These are phyloP conservation scores for Citrus hindsii DNA, from an alignment of 345 rosid species.

Conservation along the genomic window DNA sequence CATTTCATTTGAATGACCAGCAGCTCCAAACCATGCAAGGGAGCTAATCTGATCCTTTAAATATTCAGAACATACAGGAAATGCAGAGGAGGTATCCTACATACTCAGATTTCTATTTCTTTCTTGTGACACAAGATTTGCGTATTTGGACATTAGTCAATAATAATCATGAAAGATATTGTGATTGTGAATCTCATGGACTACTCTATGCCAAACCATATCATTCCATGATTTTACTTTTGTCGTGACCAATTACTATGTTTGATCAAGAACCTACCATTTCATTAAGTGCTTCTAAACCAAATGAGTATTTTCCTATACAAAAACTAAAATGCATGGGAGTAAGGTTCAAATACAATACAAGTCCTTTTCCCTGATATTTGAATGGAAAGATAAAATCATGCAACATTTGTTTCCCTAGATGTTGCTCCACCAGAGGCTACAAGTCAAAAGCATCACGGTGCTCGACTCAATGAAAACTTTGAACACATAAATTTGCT, in stretches of 20 bases:
- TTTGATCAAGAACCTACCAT: neutral
- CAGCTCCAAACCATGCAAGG: neutral
- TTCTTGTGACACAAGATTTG: neutral
- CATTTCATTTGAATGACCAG: neutral
- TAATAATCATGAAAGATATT: neutral
- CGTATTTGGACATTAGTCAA: neutral
- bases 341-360: neutral
- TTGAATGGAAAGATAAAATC: neutral
- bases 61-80: neutral
- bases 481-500: neutral
- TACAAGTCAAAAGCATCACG: neutral
- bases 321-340: neutral
- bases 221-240: neutral
- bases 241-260: neutral
- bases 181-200: neutral
- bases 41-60: neutral
- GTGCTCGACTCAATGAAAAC: neutral
- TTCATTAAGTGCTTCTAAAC: neutral
- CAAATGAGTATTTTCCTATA: too few relatives aligned
- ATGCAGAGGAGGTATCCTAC: neutral
- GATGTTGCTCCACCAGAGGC: neutral
- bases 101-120: neutral
- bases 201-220: neutral
- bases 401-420: neutral
- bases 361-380: neutral